Evolutionary conservation across 2,329 filamentous ascomycete species (phyloP).

Genomic region (Pseudocercospora vitis): DNA sequence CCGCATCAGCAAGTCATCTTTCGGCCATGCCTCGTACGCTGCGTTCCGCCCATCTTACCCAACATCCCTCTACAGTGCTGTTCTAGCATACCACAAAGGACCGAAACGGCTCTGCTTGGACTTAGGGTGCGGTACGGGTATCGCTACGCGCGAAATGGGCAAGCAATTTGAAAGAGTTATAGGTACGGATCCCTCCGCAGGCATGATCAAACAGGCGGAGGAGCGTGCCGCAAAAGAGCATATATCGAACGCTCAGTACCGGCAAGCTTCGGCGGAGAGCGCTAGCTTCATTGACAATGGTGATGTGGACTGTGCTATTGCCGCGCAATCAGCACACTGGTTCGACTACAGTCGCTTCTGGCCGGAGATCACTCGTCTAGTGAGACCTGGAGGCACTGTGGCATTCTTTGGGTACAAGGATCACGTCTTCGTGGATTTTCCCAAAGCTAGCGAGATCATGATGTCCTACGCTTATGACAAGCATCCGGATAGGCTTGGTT

Average conservation of each 20-base stretch:
- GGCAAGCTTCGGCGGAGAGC: constrained; percentile 55
- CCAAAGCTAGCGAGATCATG: constrained; percentile 55
- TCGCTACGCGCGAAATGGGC: constrained; percentile 56
- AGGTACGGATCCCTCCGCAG: constrained; percentile 58
- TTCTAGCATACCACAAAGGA: constrained; percentile 56
- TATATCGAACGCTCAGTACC: constrained; percentile 51
- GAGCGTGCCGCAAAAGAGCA: constrained; percentile 25
- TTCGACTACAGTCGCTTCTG: constrained; percentile 60
- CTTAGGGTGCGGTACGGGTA: constrained; percentile 64
- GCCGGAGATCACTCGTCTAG: constrained; percentile 55
- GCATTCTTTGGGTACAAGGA: constrained; percentile 68
- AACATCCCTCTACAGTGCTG: constrained; percentile 52
- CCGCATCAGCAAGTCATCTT: constrained; percentile 55
- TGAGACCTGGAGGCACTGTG: constrained; percentile 58
- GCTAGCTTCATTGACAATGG: constrained; percentile 48
- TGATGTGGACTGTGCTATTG: constrained; percentile 54
- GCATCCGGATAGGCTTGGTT: constrained; percentile 53
- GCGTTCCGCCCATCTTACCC: constrained; percentile 62
- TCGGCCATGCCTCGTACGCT: constrained; percentile 60
- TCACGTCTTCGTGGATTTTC: constrained; percentile 57
- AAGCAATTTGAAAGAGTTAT: constrained; percentile 54
- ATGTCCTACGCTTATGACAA: constrained; percentile 56
- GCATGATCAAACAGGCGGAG: constrained; percentile 51
- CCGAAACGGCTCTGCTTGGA: constrained; percentile 50
- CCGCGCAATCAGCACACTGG: constrained; percentile 65